These are phyloP conservation scores for Boechera stricta DNA, from an alignment of 345 rosid genomes.

Conservation along the genomic window DNA sequence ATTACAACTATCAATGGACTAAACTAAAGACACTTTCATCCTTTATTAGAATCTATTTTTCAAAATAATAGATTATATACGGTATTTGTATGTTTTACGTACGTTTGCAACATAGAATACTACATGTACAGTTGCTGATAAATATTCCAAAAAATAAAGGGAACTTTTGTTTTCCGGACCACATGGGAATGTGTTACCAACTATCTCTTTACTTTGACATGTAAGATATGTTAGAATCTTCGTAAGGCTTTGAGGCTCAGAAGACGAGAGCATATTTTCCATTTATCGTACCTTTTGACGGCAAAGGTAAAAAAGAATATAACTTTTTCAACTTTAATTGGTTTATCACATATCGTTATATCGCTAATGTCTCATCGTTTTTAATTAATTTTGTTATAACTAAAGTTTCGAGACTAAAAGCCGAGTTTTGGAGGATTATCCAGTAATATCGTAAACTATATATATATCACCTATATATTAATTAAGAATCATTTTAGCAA, in stretches of 20 bases:
- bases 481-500: too few relatives aligned
- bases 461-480: too few relatives aligned
- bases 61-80: neutral
- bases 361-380: conserved; percentile 13
- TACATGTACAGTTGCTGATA: neutral
- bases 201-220: conserved; percentile 42
- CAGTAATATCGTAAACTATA: neutral
- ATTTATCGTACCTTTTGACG: conserved; percentile 45
- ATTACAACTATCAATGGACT: neutral
- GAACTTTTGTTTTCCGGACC: conserved; percentile 11
- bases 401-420: conserved; percentile 13
- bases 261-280: conserved; percentile 46
- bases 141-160: neutral
- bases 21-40: neutral
- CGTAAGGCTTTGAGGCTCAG: conserved; percentile 43
- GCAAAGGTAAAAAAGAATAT: conserved; percentile 41
- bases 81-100: neutral
- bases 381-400: neutral
- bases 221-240: conserved; percentile 47
- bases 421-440: conserved; percentile 36
- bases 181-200: conserved; percentile 50
- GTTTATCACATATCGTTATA: neutral
- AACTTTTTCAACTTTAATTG: conserved; percentile 34
- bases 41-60: neutral
- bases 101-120: neutral